Conservation (phyloP, 2,329 filamentous ascomycete species). For the Tympanopsis confertula region DNA sequence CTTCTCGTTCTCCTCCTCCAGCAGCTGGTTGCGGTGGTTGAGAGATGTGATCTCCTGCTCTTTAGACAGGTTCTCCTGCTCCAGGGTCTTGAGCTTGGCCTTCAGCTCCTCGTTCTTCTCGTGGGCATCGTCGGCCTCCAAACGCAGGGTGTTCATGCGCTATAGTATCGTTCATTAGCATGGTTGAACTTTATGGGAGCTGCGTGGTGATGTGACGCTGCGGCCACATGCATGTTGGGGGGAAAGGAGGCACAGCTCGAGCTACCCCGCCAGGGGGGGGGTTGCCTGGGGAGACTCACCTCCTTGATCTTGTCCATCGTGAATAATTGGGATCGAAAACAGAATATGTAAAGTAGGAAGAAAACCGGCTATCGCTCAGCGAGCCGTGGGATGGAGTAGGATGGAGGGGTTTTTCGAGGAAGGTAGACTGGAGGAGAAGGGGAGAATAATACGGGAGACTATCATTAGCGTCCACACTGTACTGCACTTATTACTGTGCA, state of each 20-base stretch:
- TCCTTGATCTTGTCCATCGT: slow-evolving; percentile 84
- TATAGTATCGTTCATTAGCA: slow-evolving; percentile 26
- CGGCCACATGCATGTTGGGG: too few relatives aligned
- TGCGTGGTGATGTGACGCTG: too few relatives aligned
- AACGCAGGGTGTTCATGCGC: slow-evolving; percentile 91
- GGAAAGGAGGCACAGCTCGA: too few relatives aligned
- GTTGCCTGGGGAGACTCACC: slow-evolving; percentile 39
- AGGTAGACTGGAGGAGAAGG: neutral
- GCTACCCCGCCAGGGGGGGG: neutral
- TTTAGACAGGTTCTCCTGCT: slow-evolving; percentile 91
- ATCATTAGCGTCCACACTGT: too few relatives aligned
- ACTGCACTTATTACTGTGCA: neutral
- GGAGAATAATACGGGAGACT: neutral
- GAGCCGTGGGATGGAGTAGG: neutral
- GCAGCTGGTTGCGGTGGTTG: slow-evolving; percentile 84
- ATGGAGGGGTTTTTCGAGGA: too few relatives aligned
- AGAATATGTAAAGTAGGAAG: neutral
- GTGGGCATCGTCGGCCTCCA: slow-evolving; percentile 80
- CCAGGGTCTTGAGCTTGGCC: slow-evolving; percentile 73
- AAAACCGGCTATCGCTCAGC: neutral
- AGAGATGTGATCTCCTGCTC: slow-evolving; percentile 97
- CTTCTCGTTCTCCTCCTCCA: slow-evolving; percentile 88
- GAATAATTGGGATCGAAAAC: neutral
- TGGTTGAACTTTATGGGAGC: slow-evolving; percentile 6
- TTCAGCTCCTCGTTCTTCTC: slow-evolving; percentile 79